These are phyloP conservation scores for Leavenworthia alabamica DNA, from an alignment of 345 rosid species.

Conservation along the genomic window DNA sequence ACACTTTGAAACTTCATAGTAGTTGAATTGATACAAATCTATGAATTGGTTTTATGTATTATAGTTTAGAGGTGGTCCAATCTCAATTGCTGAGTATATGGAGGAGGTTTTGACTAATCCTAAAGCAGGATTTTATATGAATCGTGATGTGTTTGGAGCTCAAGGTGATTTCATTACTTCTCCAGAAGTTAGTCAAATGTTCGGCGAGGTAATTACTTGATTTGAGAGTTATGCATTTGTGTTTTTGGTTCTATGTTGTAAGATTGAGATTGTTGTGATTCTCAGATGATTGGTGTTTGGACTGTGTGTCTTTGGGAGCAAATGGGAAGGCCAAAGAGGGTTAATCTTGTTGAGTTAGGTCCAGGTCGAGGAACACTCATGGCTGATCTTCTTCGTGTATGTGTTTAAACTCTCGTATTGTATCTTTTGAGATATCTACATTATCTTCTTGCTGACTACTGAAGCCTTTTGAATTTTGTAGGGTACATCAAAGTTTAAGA, in stretches of 20 bases:
- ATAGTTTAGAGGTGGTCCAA: constrained; percentile 89
- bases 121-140: constrained; percentile 80
- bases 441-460: neutral
- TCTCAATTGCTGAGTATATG: constrained; percentile 89
- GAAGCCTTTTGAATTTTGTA: constrained; percentile 31
- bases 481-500: constrained; percentile 71
- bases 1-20: neutral
- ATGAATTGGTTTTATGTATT: constrained; percentile 12
- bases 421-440: constrained; percentile 1
- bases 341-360: constrained; percentile 87
- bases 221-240: neutral
- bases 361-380: constrained; percentile 94
- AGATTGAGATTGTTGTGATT: neutral
- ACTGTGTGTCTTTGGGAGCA: constrained; percentile 92
- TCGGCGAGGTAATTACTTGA: constrained; percentile 61
- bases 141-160: constrained; percentile 85
- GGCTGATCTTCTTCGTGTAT: constrained; percentile 87
- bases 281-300: constrained; percentile 87
- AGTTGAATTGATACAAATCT: neutral
- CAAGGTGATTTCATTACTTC: constrained; percentile 95
- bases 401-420: constrained; percentile 17
- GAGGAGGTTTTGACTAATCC: constrained; percentile 95
- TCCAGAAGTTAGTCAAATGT: constrained; percentile 97
- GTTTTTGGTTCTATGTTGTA: neutral
- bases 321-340: constrained; percentile 74